Evolutionary conservation across 2,329 filamentous ascomycete genomes (phyloP).

Genomic region (Xylaria sp.): DNA sequence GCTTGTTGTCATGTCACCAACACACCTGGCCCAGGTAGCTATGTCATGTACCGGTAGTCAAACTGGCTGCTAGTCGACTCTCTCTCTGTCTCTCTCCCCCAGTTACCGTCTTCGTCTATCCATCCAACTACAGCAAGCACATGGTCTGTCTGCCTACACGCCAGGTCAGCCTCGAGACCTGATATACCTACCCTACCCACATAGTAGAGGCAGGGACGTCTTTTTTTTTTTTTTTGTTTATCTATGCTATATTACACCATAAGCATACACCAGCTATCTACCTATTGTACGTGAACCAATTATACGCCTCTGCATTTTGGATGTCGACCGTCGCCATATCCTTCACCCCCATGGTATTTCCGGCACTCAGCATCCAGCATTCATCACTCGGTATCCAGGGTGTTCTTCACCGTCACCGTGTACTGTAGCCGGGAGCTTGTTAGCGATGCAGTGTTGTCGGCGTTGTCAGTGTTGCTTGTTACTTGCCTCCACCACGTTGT

Average conservation of each 20-base stretch:
- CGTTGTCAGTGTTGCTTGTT: not conserved
- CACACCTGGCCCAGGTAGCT: slow-evolving; percentile 1
- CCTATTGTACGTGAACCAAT: not conserved
- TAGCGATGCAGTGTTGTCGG: not conserved
- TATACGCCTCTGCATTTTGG: not conserved
- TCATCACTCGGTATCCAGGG: not conserved
- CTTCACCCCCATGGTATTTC: slow-evolving; percentile 1
- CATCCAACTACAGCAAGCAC: no score
- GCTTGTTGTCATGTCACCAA: slow-evolving; percentile 29
- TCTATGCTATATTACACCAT: not conserved
- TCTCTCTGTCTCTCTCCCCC: no score
- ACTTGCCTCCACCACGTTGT: not conserved
- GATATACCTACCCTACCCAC: not conserved
- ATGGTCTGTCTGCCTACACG: not conserved
- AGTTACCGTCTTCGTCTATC: not conserved
- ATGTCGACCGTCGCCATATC: slow-evolving; percentile 8
- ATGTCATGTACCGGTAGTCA: not conserved
- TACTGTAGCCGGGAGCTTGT: slow-evolving; percentile 2
- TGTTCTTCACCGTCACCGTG: not conserved
- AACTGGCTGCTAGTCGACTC: slow-evolving; percentile 13
- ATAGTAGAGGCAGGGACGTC: no score
- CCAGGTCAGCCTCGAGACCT: not conserved
- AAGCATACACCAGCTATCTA: not conserved
- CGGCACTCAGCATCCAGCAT: not conserved
- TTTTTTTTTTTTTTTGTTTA: not conserved